Base-by-base conservation (phyloP, 1,284 basidiomycete species). In the Bjerkandera adusta region DNA sequence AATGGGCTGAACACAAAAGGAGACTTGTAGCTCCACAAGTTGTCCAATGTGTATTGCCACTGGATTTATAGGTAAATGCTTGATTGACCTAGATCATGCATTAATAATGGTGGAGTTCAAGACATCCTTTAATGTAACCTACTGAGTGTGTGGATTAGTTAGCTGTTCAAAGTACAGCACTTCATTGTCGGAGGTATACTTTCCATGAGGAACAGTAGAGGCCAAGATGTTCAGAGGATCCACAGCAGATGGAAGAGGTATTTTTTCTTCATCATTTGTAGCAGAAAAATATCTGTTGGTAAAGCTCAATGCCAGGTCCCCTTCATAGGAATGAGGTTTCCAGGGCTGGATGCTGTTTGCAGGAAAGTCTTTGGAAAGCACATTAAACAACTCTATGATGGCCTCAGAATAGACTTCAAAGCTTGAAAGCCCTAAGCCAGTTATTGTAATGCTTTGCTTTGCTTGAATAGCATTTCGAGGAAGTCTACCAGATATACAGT, bases 91-190 rank as follows among this genome's bases (percentile, higher is more conserved):
- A 22, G 20, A 38, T 13, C 36, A 18, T 5, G 12, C 25, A 21
- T 38, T 24, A 38, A 20, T n/a, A 7, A 16, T 18, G 6, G 37
- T 39, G n/a, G n/a, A n/a, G n/a, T n/a, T n/a, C n/a, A n/a, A 26
- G 12, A 24, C 20, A 3, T 21, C 5, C 4, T 8, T n/a, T 39
- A 11, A 8, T 5, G 13, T 7, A 24, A 6, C 36, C 21, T 38
- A 38, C 36, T 13, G 8, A 22, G n/a, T 13, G 21, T 38, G n/a
- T 10, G 15, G 12, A 24, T 10, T 30, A 30, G 10, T 22, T 13
- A 38, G 12, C 12, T 25, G 37, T 10, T 39, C 37, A 25, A 39
- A 39, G 13, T 39, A 39, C 10, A 39, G 16, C 7, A 39, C 37
- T 12, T 16, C 37, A 15, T 39, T 39, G 11, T 39, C 37, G 20